Evolutionary conservation across 768 basidiomycete genomes (phyloP).

Genomic region (Chalciporus pseudorubinellus): DNA sequence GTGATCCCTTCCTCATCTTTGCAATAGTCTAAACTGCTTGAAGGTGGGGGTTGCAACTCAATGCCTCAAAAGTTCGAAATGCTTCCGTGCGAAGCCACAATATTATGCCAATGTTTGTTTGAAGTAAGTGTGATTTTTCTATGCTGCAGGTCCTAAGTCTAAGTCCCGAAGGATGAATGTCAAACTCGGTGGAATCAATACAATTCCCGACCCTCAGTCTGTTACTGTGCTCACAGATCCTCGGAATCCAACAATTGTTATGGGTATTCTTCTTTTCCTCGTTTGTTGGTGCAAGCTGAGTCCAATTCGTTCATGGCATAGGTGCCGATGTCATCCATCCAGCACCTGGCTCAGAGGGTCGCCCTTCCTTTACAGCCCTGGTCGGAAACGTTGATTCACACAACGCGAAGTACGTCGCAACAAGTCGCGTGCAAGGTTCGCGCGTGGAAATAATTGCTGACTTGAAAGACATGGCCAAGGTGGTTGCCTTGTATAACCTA

Average conservation of each 20-base stretch:
- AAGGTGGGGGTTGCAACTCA: constrained; percentile 78
- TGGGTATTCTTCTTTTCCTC: constrained; percentile 45
- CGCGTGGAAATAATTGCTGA: constrained; percentile 78
- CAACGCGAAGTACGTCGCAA: constrained; percentile 66
- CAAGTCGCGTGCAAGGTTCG: constrained; percentile 64
- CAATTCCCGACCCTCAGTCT: constrained; percentile 66
- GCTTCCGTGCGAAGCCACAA: constrained; percentile 64
- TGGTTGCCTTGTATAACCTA: constrained; percentile 17
- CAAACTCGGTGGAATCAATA: constrained; percentile 82
- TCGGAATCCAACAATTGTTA: constrained; percentile 72
- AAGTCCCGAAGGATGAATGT: constrained; percentile 62
- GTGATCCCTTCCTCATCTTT: constrained; percentile 5
- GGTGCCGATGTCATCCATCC: constrained; percentile 86
- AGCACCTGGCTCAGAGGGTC: constrained; percentile 72
- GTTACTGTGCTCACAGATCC: constrained; percentile 66
- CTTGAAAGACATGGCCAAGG: constrained; percentile 62
- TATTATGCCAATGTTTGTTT: constrained; percentile 81
- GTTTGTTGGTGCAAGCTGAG: neutral
- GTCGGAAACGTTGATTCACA: constrained; percentile 82
- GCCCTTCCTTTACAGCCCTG: constrained; percentile 78
- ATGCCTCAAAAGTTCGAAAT: constrained; percentile 68
- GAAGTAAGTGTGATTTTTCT: constrained; percentile 52
- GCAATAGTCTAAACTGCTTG: neutral
- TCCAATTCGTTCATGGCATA: constrained; percentile 24
- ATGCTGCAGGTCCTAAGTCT: neutral